Conservation (phyloP, 78 protist genomes). For the Dictyostelium purpureum region DNA sequence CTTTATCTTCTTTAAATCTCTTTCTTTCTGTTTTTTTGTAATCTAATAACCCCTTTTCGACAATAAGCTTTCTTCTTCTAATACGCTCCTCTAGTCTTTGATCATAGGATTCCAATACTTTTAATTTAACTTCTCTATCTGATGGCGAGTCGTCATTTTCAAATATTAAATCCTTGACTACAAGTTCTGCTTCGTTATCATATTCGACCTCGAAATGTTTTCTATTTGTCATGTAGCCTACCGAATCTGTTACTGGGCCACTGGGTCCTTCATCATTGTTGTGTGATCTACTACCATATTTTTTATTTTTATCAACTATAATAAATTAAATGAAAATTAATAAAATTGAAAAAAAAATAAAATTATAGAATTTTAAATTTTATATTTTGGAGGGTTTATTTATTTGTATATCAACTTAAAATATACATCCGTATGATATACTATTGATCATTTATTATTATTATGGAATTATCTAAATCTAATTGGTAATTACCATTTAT, state of each 20-base stretch:
- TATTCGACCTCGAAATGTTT: constrained; percentile 71
- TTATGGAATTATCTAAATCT: neutral
- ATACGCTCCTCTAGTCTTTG: constrained; percentile 65
- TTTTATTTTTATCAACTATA: neutral
- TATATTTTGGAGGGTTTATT: too few species aligned
- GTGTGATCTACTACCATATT: neutral
- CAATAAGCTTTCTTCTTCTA: constrained; percentile 56
- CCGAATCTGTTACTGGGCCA: constrained; percentile 65
- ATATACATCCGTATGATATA: neutral
- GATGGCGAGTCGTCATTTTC: constrained; percentile 40
- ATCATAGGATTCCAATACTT: constrained; percentile 37
- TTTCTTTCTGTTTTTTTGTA: constrained; percentile 70
- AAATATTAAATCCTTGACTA: constrained; percentile 63
- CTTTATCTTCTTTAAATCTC: constrained; percentile 52
- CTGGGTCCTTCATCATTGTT: constrained; percentile 30
- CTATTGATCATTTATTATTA: neutral
- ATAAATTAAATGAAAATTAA: neutral
- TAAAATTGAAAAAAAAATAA: neutral
- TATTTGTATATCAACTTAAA: neutral
- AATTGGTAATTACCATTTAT: neutral
- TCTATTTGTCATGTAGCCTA: constrained; percentile 68
- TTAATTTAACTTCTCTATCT: constrained; percentile 52
- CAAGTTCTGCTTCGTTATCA: constrained; percentile 77
- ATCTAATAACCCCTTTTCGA: constrained; percentile 67
- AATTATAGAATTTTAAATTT: too few species aligned